Base-by-base conservation (phyloP, 208 protist genomes). In the Leptomonas seymouri region DNA sequence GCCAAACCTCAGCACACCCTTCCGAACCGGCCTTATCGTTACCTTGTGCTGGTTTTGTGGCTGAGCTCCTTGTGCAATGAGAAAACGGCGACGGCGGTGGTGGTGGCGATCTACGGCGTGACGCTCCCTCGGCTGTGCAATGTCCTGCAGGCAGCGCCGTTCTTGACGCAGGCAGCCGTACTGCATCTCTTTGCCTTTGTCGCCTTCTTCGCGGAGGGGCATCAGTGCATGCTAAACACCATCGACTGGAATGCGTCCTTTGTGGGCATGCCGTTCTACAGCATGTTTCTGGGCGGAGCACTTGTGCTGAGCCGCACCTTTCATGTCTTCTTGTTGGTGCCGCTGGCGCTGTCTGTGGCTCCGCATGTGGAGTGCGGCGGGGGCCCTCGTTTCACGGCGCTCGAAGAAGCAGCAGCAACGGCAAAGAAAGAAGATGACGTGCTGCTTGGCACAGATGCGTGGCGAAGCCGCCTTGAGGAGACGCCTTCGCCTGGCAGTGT, bases 221-320 rank as follows among this genome's bases (percentile, higher is more conserved):
- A 95, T 60, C 86, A 95, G 65, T 89, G 78, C 54, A 71, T 90
- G 61, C 72, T 95, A 18, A 90, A 73, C 68, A 83, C 81, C 1
- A 86, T 95, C 50, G 90, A 95, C 71, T 89, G 86, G 66, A 92
- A 86, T 56, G 54, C 85, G n/a, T 89, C 85, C 12, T 89, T 91
- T 78, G 85, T 95, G 14, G 87, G 86, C 2, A 77, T 91, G 55
- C 60, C 75, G 0, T 58, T 56, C 50, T 88, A 87, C 54, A 81
- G 76, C 58, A 70, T 91, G 51, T 49, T 85, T n/a, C 48, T 63
- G 28, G 86, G 89, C 44, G 82, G 67, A 4, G 51, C 82, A 15
- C 71, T 93, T 20, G 88, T 96, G 31, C 18, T 91, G 7, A 75
- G 73, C 28, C 76, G 89, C 21, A 88, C 85, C 25, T 94, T 91